Conservation (phyloP, 805 yeast genomes). For the Isabelozyma gotoi region DNA sequence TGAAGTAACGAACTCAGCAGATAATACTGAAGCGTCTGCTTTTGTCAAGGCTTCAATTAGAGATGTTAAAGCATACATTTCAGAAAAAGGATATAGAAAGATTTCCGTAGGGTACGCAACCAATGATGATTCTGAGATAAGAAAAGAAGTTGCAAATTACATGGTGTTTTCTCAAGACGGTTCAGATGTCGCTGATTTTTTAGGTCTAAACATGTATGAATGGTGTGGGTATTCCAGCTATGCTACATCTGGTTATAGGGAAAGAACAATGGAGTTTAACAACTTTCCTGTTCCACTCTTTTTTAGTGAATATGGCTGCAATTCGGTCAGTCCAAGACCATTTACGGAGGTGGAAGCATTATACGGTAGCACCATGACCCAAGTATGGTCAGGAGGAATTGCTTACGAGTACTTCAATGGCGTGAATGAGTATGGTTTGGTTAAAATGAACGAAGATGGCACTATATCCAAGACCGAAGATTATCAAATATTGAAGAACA, state of each 20-base stretch:
- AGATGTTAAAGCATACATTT: conserved; percentile 30
- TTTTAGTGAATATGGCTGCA: conserved; percentile 43
- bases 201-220: conserved; percentile 38
- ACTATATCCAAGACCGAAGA: conserved; percentile 25
- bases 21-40: conserved; percentile 28
- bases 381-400: conserved; percentile 41
- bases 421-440: conserved; percentile 35
- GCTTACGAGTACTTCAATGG: conserved; percentile 38
- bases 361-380: conserved; percentile 30
- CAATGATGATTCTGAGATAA: conserved; percentile 33
- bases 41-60: conserved; percentile 38
- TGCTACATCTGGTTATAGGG: conserved; percentile 36
- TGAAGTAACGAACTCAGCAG: conserved; percentile 33
- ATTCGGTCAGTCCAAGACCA: conserved; percentile 33
- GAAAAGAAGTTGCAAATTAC: conserved; percentile 27
- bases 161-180: conserved; percentile 25
- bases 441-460: conserved; percentile 24
- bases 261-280: conserved; percentile 28
- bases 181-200: conserved; percentile 26
- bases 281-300: conserved; percentile 34
- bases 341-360: conserved; percentile 38
- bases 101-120: conserved; percentile 44
- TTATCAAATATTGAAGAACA: conserved; percentile 25
- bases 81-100: conserved; percentile 22
- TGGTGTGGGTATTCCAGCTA: conserved; percentile 43